Base-by-base conservation (phyloP, 140 eudicot genomes). In the Stevia rebaudiana region DNA sequence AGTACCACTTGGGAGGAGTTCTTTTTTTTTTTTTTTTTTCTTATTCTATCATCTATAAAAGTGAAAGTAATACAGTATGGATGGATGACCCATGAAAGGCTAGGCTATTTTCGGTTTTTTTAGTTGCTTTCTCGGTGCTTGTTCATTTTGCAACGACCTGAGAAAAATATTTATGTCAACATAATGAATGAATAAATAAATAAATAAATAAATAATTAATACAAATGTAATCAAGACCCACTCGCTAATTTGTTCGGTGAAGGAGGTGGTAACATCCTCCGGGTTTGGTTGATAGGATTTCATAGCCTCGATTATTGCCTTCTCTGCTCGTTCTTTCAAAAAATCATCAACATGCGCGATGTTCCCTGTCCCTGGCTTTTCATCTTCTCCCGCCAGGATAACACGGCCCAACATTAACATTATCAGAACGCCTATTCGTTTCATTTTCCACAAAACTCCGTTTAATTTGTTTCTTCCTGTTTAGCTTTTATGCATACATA, bases 281-380 rank as follows among this genome's bases (percentile, higher is more conserved):
- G 72, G 78, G 21, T 55, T 30, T 18, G 78, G 72, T 47, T 73
- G 51, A 73, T 64, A 73, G 0, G 78, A 64, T 44, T 46, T 54
- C 78, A 64, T 54, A 16, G 78, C 78, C 57, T 65, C 78, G 11
- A 73, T 43, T 6, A 73, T 62, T 2, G 72, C 72, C 65, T 65
- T 73, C n/a, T 73, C 19, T 33, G 71, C 72, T 1, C 78, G 53
- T 21, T 73, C 51, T 73, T 65, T 73, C 25, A 55, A 7, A 73
- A 42, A 73, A 0, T 64, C 78, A 39, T 73, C 78, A 21, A 54
- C 18, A 25, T 52, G 13, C 28, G 65, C 67, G 3, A 21, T 56
- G 8, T 55, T 57, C 6, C 22, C 24, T 12, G 61, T 57, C 6
- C 22, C 24, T 12, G 61, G 67, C 31, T 73, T 37, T 16, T 21